Evolutionary conservation across 768 basidiomycete species (phyloP), one percentile per base, ranked within the genome.

Genomic region (Suillus tomentosus): DNA sequence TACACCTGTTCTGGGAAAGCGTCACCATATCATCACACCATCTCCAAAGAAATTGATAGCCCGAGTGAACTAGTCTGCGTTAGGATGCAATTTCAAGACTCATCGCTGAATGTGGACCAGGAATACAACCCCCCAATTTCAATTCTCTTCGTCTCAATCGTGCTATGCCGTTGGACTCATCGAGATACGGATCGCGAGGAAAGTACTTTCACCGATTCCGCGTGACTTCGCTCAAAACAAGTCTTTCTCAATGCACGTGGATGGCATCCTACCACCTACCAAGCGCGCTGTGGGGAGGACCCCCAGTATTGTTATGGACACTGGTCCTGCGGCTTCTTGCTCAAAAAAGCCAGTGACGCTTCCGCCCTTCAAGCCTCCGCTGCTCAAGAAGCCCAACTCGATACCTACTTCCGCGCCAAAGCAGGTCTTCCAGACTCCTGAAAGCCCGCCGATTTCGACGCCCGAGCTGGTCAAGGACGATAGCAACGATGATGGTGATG

Each of bases 291-390:
- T 40, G 6, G 57, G 39, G 10, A 42, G 39, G 14, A 19, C n/a
- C 10, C 39, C 39, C 24, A 42, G 40, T 58, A 15, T 5, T 1
- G 57, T 17, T 17, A 39, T 17, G 39, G 39, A 6, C 5, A 19
- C 11, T 14, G 17, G 24, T 31, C 19, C 11, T 42, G 2, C 17
- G 3, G 11, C 7, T 42, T 17, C 40, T 42, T 42, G 40, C 40
- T 58, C 57, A 19, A 31, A 42, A 51, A 75, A 66, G 39, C 19
- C 57, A 15, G 36, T 40, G 24, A 62, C 61, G 7, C 68, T 67
- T 14, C 72, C 75, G 2, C 68, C 70, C 34, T 75, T 75, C 63
- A 75, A 73, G 36, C 75, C 75, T 1, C 75, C 75, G 1, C 60
- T 73, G 39, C 68, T 70, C 19, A 60, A n/a, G 24, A 40, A 47